Evolutionary conservation across 805 yeast genomes (phyloP), one percentile per base, ranked within the genome.

Genomic region (Debaryomyces castellii): DNA sequence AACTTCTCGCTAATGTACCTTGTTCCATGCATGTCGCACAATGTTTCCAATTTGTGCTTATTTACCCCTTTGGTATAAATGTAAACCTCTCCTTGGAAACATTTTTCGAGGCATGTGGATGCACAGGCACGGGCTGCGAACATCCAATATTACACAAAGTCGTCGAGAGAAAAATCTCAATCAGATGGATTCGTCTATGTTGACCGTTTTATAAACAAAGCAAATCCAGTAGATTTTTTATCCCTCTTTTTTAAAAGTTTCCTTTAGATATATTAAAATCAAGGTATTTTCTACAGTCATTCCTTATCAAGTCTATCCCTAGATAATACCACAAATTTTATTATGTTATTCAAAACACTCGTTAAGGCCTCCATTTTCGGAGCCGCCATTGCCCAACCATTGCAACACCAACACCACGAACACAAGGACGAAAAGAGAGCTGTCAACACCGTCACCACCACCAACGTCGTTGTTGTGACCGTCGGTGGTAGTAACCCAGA

Each of bases 351-450:
- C 60, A 64, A 65, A 40, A 55, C 71, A 34, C 58, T 80, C 57
- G 73, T 71, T 54, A 65, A 77, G 44, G 79, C 83, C 44, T 59
- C 81, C 43, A 59, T 81, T 44, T 64, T 76, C 48, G 77, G 78
- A 55, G 63, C 78, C 43, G 74, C 77, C 41, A 49, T 76, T 34
- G 85, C 88, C 50, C 80, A 78, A 44, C 89, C 89, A 48, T 69
- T 79, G 44, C 75, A 71, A 30, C 85, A 73, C 52, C 89, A 85
- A 49, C 65, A 66, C 50, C 82, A 78, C 49, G 69, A 66, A 43
- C 83, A 80, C 60, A 74, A 78, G 50, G 66, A 69, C 33, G 77
- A 73, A 36, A 68, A 69, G 58, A 69, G 69, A 62, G 75, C 52
- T 44, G 69, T 58, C 33, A 68, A 69, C 53, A 72, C 78, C 58